Conservation (phyloP, 345 rosid species). For the Hirschfeldia incana region DNA sequence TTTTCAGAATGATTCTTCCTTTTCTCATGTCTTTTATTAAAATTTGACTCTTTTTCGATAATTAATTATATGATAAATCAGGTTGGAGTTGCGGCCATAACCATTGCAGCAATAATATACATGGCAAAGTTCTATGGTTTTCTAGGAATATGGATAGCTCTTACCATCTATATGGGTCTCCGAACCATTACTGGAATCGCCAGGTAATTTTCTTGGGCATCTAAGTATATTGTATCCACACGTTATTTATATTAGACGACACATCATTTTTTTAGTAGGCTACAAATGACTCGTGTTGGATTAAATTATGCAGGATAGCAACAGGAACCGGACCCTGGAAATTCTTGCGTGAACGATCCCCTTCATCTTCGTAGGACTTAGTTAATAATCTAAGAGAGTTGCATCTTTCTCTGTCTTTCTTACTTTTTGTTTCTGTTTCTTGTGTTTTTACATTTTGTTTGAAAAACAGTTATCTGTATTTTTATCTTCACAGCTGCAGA, state of each 20-base stretch:
- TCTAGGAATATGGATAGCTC: conserved; percentile 82
- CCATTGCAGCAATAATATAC: conserved; percentile 56
- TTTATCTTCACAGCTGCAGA: background rate
- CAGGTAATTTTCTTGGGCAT: conserved; percentile 53
- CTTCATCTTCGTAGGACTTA: conserved; percentile 29
- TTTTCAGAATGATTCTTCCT: background rate
- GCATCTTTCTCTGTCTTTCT: background rate
- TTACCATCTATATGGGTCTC: conserved; percentile 83
- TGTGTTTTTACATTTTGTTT: conserved; percentile 25
- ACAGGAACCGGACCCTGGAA: conserved; percentile 94
- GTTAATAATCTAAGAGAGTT: background rate
- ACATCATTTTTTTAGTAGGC: background rate
- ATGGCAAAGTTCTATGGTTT: conserved; percentile 70
- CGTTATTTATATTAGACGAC: background rate
- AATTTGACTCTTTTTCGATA: background rate
- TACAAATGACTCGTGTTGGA: background rate
- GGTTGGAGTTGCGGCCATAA: conserved; percentile 65
- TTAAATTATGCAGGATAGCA: conserved; percentile 67
- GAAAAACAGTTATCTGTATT: background rate
- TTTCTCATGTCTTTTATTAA: background rate
- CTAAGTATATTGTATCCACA: background rate
- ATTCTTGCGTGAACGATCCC: conserved; percentile 49
- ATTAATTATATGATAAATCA: conserved; percentile 34
- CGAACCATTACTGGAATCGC: conserved; percentile 77
- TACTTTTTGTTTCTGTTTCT: conserved; percentile 16